phyloP scores from a whole-genome alignment of 2,329 filamentous ascomycete genomes.

The Arthrobotrys megalospora region DNA sequence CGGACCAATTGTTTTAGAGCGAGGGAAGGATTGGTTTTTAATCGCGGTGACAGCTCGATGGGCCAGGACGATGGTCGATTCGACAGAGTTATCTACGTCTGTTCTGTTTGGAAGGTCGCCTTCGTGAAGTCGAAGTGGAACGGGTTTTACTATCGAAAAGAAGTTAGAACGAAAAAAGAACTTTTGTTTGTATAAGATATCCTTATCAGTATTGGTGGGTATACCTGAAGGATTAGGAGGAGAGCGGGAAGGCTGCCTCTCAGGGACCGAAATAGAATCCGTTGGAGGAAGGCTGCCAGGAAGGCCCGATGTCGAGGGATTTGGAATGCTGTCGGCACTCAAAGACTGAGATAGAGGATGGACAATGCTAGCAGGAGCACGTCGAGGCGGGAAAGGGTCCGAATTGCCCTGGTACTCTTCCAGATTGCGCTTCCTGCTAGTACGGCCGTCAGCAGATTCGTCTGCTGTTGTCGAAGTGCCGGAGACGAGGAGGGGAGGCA shows the following conservation, averaged over 20 bases:
- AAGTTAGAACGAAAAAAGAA: slow-evolving; percentile 3
- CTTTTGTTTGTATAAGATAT: neutral
- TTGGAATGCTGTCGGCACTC: slow-evolving; percentile 33
- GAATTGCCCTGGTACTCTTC: slow-evolving; percentile 42
- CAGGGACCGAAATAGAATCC: slow-evolving; percentile 15
- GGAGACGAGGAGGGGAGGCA: slow-evolving; percentile 24
- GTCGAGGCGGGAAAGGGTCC: neutral
- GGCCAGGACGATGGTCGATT: slow-evolving; percentile 55
- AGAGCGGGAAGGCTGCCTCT: slow-evolving; percentile 11
- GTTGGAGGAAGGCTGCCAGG: slow-evolving; percentile 18
- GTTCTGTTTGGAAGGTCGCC: slow-evolving; percentile 12
- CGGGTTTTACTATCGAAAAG: slow-evolving; percentile 19
- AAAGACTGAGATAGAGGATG: slow-evolving; percentile 29
- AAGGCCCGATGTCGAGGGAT: slow-evolving; percentile 18
- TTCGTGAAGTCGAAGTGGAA: slow-evolving; percentile 28
- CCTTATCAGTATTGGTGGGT: no score
- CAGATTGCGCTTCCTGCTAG: slow-evolving; percentile 41
- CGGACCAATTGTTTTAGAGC: slow-evolving; percentile 36
- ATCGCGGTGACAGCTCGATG: slow-evolving; percentile 55
- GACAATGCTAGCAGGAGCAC: slow-evolving; percentile 24
- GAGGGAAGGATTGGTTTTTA: slow-evolving; percentile 42
- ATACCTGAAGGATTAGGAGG: slow-evolving; percentile 33
- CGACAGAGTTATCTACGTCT: slow-evolving; percentile 37
- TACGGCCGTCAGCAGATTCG: slow-evolving; percentile 18
- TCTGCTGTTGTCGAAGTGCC: neutral